phyloP scores from a whole-genome alignment of 768 basidiomycete genomes.

The Kwoniella mangroviensis region DNA sequence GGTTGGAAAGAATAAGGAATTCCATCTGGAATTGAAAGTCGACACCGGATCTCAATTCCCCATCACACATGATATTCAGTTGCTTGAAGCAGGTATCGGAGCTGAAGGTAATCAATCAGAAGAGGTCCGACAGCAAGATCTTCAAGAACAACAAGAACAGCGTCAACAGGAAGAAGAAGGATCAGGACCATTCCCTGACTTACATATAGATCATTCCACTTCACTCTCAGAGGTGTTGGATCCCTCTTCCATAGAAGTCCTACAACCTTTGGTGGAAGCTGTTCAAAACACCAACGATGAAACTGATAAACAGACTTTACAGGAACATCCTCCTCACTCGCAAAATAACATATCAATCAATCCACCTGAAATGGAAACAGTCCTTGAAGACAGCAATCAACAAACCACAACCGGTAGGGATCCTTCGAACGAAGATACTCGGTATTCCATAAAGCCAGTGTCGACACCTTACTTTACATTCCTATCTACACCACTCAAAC shows the following conservation, averaged over 20 bases:
- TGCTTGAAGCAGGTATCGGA: neutral
- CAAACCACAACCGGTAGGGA: neutral
- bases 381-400: neutral
- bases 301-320: neutral
- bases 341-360: neutral
- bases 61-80: too few relatives aligned
- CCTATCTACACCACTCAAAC: slow-evolving; percentile 87
- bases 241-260: slow-evolving; percentile 13
- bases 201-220: neutral
- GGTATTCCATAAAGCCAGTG: neutral
- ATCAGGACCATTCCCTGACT: neutral
- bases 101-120: neutral
- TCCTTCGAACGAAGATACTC: neutral
- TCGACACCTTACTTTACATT: slow-evolving; percentile 79
- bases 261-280: slow-evolving; percentile 23
- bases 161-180: neutral
- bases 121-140: neutral
- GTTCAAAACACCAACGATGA: slow-evolving; percentile 7
- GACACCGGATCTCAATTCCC: neutral
- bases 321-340: slow-evolving; percentile 2
- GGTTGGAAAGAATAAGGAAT: slow-evolving; percentile 43
- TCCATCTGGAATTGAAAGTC: slow-evolving; percentile 40
- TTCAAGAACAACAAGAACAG: too few relatives aligned
- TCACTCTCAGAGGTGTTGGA: slow-evolving; percentile 14
- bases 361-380: neutral